phyloP scores from a whole-genome alignment of 2,329 filamentous ascomycete species.

The Anthostomella pinea region DNA sequence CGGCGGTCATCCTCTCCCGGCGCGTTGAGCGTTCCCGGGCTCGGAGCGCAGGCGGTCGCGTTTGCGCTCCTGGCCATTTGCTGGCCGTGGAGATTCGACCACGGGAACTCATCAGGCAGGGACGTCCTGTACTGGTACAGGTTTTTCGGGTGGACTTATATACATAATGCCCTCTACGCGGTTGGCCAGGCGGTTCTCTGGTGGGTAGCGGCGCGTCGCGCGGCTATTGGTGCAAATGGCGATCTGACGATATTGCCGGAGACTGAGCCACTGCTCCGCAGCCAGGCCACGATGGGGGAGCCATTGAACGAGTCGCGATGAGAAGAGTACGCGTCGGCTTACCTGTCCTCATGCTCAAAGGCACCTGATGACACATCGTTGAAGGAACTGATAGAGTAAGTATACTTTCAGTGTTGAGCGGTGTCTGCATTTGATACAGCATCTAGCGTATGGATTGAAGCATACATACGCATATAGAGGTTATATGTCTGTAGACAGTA shows the following conservation, averaged over 20 bases:
- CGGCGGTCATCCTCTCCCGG: not conserved
- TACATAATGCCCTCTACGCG: conserved; percentile 1
- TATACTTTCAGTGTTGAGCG: too few species aligned
- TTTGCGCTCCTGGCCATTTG: conserved; percentile 2
- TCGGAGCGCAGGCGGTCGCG: conserved; percentile 1
- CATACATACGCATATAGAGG: too few species aligned
- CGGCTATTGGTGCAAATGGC: not conserved
- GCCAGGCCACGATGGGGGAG: not conserved
- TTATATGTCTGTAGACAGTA: too few species aligned
- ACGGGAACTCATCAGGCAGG: too few species aligned
- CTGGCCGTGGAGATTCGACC: conserved; percentile 1
- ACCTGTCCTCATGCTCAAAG: not conserved
- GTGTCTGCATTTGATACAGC: too few species aligned
- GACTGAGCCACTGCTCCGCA: conserved; percentile 1
- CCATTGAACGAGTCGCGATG: not conserved
- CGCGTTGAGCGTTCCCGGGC: not conserved
- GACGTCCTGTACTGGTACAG: conserved; percentile 2
- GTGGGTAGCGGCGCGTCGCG: not conserved
- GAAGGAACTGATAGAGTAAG: too few species aligned
- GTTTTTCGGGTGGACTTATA: not conserved
- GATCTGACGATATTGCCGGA: not conserved
- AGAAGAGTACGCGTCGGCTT: not conserved
- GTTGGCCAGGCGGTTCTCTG: conserved; percentile 3
- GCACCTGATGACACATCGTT: not conserved
- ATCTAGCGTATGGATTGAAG: too few species aligned